Percentiles rank a stretch among this genome's conserved stretches.
phyloP scores from a whole-genome alignment of 768 basidiomycete genomes.

The Phlebiopsis flavidoalba region DNA sequence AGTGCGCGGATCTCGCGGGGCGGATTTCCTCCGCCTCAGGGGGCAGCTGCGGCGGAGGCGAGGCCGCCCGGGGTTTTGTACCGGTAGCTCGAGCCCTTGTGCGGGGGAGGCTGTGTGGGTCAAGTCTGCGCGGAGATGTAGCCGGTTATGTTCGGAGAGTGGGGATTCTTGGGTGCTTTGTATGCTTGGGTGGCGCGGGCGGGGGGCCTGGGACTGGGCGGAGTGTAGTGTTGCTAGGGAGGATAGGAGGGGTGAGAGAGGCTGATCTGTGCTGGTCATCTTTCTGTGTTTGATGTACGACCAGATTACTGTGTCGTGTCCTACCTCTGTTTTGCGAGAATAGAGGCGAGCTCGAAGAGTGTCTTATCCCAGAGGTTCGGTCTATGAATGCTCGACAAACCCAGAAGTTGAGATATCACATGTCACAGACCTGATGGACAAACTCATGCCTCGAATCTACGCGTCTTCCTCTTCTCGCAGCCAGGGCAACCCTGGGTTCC shows the following conservation, averaged over 20 bases:
- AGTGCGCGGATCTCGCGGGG: slow-evolving; percentile 70
- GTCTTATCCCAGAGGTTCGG: slow-evolving; percentile 58
- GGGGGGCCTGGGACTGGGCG: slow-evolving; percentile 15
- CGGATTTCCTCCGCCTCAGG: slow-evolving; percentile 63
- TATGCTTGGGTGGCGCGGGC: slow-evolving; percentile 25
- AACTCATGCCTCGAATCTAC: slow-evolving; percentile 49
- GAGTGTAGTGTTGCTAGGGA: slow-evolving; percentile 18
- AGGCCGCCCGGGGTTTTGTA: slow-evolving; percentile 11
- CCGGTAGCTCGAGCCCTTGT: slow-evolving; percentile 18
- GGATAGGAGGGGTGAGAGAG: slow-evolving; percentile 25
- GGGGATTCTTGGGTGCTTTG: slow-evolving; percentile 61
- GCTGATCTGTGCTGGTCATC: slow-evolving; percentile 19
- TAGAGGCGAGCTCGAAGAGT: slow-evolving; percentile 44
- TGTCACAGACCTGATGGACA: background rate
- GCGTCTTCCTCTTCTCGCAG: slow-evolving; percentile 46
- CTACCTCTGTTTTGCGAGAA: slow-evolving; percentile 32
- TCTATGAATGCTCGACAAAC: slow-evolving; percentile 26
- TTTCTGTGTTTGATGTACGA: slow-evolving; percentile 33
- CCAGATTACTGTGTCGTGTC: slow-evolving; percentile 32
- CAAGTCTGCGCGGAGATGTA: slow-evolving; percentile 75
- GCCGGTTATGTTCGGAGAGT: slow-evolving; percentile 73
- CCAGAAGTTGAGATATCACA: background rate
- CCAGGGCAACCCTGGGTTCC: slow-evolving; percentile 54
- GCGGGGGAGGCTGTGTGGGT: slow-evolving; percentile 34
- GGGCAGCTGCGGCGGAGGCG: slow-evolving; percentile 12